These are phyloP conservation scores for Albugo laibachii DNA, from an alignment of 352 stramenopile species.

Conservation along the genomic window DNA sequence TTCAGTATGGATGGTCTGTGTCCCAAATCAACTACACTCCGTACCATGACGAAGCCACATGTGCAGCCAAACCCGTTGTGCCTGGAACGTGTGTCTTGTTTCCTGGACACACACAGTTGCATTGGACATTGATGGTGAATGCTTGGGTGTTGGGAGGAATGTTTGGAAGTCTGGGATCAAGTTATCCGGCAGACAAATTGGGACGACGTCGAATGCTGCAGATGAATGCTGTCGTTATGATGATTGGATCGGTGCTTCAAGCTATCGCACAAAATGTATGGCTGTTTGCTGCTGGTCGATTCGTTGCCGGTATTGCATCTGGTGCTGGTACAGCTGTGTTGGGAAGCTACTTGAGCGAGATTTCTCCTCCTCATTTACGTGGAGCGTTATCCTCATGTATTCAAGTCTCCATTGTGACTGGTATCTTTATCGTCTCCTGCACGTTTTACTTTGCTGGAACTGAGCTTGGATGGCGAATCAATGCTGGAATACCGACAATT, in stretches of 20 bases:
- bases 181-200: slow-evolving; percentile 12
- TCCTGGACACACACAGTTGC: background rate
- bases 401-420: slow-evolving; percentile 24
- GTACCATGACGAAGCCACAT: slow-evolving; percentile 28
- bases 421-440: slow-evolving; percentile 20
- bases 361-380: slow-evolving; percentile 19
- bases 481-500: slow-evolving; percentile 8
- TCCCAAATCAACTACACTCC: slow-evolving; percentile 44
- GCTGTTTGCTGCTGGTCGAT: slow-evolving; percentile 16
- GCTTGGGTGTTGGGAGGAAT: slow-evolving; percentile 14
- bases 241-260: slow-evolving; percentile 14
- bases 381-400: slow-evolving; percentile 13
- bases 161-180: slow-evolving; percentile 14
- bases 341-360: slow-evolving; percentile 24
- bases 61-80: slow-evolving; percentile 13
- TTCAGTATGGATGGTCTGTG: slow-evolving; percentile 35
- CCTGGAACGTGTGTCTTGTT: slow-evolving; percentile 11
- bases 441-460: slow-evolving; percentile 38
- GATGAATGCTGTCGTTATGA: slow-evolving; percentile 17
- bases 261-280: slow-evolving; percentile 11
- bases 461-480: slow-evolving; percentile 26
- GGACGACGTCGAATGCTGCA: slow-evolving; percentile 14
- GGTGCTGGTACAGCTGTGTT: slow-evolving; percentile 14
- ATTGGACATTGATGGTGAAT: slow-evolving; percentile 8
- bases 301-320: slow-evolving; percentile 18